Base-by-base conservation (phyloP, 257 asterid genomes). In the Plectranthus barbatus region DNA sequence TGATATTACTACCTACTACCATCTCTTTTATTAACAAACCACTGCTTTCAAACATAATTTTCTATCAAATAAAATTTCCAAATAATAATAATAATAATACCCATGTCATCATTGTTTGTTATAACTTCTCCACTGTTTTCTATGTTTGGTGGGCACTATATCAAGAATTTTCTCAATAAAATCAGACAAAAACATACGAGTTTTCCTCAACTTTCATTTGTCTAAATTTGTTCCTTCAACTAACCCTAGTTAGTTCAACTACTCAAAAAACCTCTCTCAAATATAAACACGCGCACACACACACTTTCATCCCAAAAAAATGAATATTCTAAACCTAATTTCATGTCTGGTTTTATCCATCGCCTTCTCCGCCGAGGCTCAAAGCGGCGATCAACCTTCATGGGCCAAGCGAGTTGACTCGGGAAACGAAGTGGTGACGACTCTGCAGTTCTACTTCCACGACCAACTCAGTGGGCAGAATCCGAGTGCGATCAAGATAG, bases 361-460 rank as follows among this genome's bases (percentile, higher is more conserved):
- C 2, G 33, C 56, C n/a, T 46, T 54, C 55, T 52, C 57, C 6
- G 51, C 11, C 53, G 44, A 64, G 44, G 81, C 82, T 0, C 84
- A 78, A 62, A 56, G 12, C 17, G 44, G 0, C 14, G 74, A 68
- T 3, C 59, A 49, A 29, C 9, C 19, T 0, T 64, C 76, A 15
- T 84, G 88, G 88, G 79, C 79, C 37, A 75, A 74, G 39, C 60
- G 95, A 23, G 78, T 73, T 0, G 87, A 80, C 5, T 53, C 83
- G 0, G 79, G 77, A 0, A 70, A 58, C 0, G 80, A 87, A 45
- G 94, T 85, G 0, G 66, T 85, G 0, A 83, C 95, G 1, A 90
- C 83, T 1, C 88, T 87, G 19, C 81, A 80, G 41, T 87, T 90
- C 78, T 87, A 87, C 18, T 87, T 90, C 76, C 97, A 90, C 5